Evolutionary conservation across 2,329 filamentous ascomycete species (phyloP).

Genomic region (Colletotrichum tanaceti): DNA sequence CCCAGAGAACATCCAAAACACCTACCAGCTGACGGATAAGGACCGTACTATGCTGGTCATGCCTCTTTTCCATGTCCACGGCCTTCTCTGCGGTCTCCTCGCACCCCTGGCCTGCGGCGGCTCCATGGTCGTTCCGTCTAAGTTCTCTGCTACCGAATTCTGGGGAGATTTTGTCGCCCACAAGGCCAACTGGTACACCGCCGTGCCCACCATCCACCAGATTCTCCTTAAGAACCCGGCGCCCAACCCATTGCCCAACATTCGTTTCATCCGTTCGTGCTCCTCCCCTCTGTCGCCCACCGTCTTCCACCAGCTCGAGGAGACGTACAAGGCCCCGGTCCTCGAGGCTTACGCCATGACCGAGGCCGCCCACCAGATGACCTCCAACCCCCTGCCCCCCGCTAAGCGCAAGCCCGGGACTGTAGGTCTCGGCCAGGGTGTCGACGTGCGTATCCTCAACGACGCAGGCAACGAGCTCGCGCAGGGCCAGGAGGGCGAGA

Average conservation of each 20-base stretch:
- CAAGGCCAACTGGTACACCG: constrained; percentile 90
- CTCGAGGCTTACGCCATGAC: constrained; percentile 95
- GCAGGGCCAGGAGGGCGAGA: constrained; percentile 80
- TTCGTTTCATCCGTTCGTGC: constrained; percentile 90
- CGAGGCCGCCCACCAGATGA: constrained; percentile 88
- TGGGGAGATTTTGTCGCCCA: constrained; percentile 81
- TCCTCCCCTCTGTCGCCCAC: constrained; percentile 86
- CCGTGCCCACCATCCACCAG: constrained; percentile 92
- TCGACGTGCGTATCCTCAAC: constrained; percentile 83
- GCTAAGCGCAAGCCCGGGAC: constrained; percentile 82
- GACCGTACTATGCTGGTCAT: constrained; percentile 90
- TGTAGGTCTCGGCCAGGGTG: constrained; percentile 85
- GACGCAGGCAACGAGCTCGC: constrained; percentile 74
- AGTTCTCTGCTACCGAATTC: constrained; percentile 86
- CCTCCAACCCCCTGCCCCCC: constrained; percentile 77
- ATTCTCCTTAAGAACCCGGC: constrained; percentile 81
- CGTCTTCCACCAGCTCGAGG: constrained; percentile 82
- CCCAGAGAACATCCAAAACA: constrained; percentile 78
- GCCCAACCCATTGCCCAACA: constrained; percentile 75
- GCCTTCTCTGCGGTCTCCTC: constrained; percentile 84
- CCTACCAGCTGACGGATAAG: constrained; percentile 75
- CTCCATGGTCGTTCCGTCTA: constrained; percentile 80
- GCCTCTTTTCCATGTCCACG: constrained; percentile 92
- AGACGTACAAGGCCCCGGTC: constrained; percentile 80
- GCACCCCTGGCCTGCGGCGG: constrained; percentile 81